A percentile compares a stretch with the other conserved stretches of the same genome.
Conservation (phyloP, 2,329 filamentous ascomycete genomes). For the Rutstroemia sp. region DNA sequence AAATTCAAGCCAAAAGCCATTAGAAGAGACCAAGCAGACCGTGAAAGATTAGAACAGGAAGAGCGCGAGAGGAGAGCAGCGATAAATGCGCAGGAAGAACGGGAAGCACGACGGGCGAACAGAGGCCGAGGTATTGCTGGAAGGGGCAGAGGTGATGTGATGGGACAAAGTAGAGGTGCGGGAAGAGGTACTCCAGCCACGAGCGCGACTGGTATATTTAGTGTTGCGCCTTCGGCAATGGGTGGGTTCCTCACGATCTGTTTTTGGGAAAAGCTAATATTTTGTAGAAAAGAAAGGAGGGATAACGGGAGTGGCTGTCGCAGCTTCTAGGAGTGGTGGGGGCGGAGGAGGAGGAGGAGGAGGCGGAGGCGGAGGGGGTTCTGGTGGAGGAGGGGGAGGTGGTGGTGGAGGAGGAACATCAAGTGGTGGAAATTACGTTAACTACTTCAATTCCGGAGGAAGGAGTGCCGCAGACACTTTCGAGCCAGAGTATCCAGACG, state of each 20-base stretch:
- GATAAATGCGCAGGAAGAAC: slow-evolving; percentile 13
- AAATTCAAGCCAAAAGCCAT: slow-evolving; percentile 29
- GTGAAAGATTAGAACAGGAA: slow-evolving; percentile 18
- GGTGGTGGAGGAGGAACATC: neutral
- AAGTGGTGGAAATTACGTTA: neutral
- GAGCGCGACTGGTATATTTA: slow-evolving; percentile 21
- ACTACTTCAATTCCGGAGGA: neutral
- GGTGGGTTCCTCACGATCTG: neutral
- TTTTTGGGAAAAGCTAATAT: neutral
- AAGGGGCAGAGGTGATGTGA: slow-evolving; percentile 28
- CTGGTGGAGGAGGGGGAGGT: slow-evolving; percentile 1
- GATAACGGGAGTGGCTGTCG: neutral
- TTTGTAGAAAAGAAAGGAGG: slow-evolving; percentile 5
- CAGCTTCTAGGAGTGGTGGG: neutral
- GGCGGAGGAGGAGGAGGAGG: neutral
- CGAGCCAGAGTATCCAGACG: slow-evolving; percentile 25
- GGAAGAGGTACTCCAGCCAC: slow-evolving; percentile 10
- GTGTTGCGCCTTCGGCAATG: slow-evolving; percentile 7
- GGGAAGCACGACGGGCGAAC: slow-evolving; percentile 11
- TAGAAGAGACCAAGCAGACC: slow-evolving; percentile 22
- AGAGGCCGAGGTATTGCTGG: slow-evolving; percentile 19
- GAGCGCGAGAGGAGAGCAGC: slow-evolving; percentile 15
- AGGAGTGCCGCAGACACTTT: neutral
- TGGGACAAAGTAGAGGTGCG: slow-evolving; percentile 21
- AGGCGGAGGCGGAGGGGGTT: neutral